Percentiles rank a stretch among this genome's conserved stretches.
Conservation (phyloP, 305 asterid species). For the Solanum hybrid region DNA sequence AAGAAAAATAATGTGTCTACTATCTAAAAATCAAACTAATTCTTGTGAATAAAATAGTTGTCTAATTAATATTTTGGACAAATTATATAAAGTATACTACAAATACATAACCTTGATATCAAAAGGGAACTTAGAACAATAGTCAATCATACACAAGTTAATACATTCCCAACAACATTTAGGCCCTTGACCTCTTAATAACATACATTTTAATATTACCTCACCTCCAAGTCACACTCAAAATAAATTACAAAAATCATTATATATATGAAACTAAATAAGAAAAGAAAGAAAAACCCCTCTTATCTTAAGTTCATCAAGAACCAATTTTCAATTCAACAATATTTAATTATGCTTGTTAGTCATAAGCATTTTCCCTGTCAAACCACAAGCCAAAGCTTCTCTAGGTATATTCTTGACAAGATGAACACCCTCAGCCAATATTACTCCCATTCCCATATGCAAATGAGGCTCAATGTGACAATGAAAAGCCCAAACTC, state of each 20-base stretch:
- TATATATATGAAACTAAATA: background rate
- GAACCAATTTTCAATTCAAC: background rate
- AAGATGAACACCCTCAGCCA: slow-evolving; percentile 48
- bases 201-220: background rate
- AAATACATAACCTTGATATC: background rate
- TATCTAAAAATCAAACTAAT: background rate
- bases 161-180: background rate
- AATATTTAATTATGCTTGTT: background rate
- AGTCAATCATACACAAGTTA: background rate
- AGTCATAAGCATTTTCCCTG: slow-evolving; percentile 32
- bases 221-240: background rate
- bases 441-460: slow-evolving; percentile 75
- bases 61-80: background rate
- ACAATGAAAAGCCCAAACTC: slow-evolving; percentile 83
- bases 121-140: background rate
- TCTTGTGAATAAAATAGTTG: background rate
- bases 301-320: background rate
- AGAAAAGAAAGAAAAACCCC: background rate
- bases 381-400: slow-evolving; percentile 58
- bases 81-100: background rate
- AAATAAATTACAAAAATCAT: background rate
- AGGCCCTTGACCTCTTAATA: background rate
- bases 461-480: slow-evolving; percentile 77
- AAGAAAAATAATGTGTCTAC: background rate
- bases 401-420: slow-evolving; percentile 33